Evolutionary conservation across 768 basidiomycete genomes (phyloP).

Genomic region (Cystofilobasidium bisporidii): DNA sequence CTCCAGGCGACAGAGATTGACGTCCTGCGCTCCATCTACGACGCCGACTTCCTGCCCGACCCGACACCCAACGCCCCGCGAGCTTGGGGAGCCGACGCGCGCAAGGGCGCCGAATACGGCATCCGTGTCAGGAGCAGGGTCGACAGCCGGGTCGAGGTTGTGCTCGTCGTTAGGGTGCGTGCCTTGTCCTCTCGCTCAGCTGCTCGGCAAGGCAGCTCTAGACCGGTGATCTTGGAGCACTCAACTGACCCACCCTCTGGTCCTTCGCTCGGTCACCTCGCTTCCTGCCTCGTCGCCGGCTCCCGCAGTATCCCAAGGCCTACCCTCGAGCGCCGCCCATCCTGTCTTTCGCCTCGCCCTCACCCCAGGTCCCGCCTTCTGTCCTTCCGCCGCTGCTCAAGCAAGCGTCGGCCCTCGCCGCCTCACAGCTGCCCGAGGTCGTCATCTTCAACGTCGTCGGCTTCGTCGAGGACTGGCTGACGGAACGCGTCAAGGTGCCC

Average conservation of each 20-base stretch:
- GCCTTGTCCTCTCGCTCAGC: background rate
- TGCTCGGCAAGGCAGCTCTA: background rate
- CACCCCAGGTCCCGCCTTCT: background rate
- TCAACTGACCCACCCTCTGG: no score
- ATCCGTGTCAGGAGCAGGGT: slow-evolving; percentile 3
- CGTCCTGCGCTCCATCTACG: slow-evolving; percentile 16
- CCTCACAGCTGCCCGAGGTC: slow-evolving; percentile 12
- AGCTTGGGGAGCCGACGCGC: slow-evolving; percentile 14
- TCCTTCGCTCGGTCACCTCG: background rate
- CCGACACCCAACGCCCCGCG: slow-evolving; percentile 15
- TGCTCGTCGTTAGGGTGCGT: slow-evolving; percentile 25
- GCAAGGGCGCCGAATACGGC: slow-evolving; percentile 19
- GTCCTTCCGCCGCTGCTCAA: slow-evolving; percentile 21
- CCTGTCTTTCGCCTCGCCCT: slow-evolving; percentile 18
- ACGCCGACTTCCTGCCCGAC: slow-evolving; percentile 7
- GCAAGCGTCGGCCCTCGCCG: background rate
- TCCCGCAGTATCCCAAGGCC: slow-evolving; percentile 17
- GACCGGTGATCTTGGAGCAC: background rate
- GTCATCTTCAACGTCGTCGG: slow-evolving; percentile 22
- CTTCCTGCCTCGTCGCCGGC: no score
- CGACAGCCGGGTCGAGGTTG: slow-evolving; percentile 14
- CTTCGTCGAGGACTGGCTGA: slow-evolving; percentile 12
- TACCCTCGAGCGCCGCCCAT: slow-evolving; percentile 20
- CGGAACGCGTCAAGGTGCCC: background rate
- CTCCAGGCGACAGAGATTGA: slow-evolving; percentile 22